Base-by-base conservation (phyloP, 2,329 filamentous ascomycete species). In the Kalaharituber pfeilii region DNA sequence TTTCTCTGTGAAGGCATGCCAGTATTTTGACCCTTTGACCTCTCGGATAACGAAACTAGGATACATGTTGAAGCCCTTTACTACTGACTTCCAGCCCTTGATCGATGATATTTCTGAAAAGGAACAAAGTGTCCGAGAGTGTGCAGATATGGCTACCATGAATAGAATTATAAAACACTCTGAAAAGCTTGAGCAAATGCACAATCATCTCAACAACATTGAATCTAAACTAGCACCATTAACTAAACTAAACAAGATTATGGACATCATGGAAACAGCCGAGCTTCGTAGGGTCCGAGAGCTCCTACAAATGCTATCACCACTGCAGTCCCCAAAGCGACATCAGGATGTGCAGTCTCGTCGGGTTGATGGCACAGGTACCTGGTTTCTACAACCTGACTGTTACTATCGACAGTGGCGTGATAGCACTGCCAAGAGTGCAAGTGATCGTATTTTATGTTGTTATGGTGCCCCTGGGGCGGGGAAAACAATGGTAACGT, bases 81-180 rank as follows among this genome's bases (percentile, higher is more conserved):
- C 49, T 1, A 26, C 22, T 13, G 18, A 22, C 3, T 33, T 55
- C 25, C 30, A 52, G 26, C 29, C 49, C 15, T 55, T 27, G 2
- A 29, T 55, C 13, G 28, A 55, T 18, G 33, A 52, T 7, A 52
- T 55, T 20, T 18, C n/a, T 3, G 33, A 25, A 26, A 55, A 47
- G 22, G 50, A 55, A 25, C 15, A 29, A 22, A 20, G 6, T 5
- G 15, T 55, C 5, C 51, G 49, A 27, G 53, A 55, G 9, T 22
- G 39, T 36, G 53, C 53, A 8, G 39, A 52, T n/a, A 52, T 55
- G 53, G 50, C 53, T 2, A 52, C 2, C 18, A 55, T 55, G 53
- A 18, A 55, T 13, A 29, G 26, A 27, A 44, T 55, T 6, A 47
- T 47, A 29, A 22, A 2, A 2, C 13, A 13, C 22, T 47, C 42